phyloP scores from a whole-genome alignment of 2,329 filamentous ascomycete genomes.

The Venturia pyrina region DNA sequence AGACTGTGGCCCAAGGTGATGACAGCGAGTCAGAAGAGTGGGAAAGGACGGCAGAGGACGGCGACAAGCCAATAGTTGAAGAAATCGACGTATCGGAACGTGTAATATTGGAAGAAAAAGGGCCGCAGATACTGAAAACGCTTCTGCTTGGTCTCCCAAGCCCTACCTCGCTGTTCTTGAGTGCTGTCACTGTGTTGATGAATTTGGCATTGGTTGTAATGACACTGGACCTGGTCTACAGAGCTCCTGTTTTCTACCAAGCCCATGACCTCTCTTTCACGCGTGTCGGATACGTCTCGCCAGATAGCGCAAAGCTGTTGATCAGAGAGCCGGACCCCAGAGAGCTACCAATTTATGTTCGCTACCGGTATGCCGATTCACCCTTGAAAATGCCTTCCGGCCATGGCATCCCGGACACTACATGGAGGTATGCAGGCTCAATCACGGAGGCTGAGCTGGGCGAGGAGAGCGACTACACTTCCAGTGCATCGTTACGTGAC shows the following conservation, averaged over 20 bases:
- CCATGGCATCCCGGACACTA: conserved; percentile 39
- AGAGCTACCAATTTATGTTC: conserved; percentile 66
- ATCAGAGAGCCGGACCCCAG: conserved; percentile 71
- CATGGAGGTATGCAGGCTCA: conserved; percentile 58
- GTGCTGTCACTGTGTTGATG: conserved; percentile 57
- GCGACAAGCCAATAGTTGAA: conserved; percentile 18
- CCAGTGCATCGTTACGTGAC: conserved; percentile 55
- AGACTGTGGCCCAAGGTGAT: conserved; percentile 25
- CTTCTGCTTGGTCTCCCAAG: conserved; percentile 69
- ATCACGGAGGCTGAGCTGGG: conserved; percentile 47
- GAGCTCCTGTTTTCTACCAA: conserved; percentile 59
- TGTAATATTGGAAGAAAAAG: conserved; percentile 47
- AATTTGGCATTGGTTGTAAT: conserved; percentile 62
- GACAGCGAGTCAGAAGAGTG: conserved; percentile 20
- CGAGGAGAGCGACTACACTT: conserved; percentile 75
- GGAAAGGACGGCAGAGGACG: conserved; percentile 32
- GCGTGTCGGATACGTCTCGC: conserved; percentile 77
- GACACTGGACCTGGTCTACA: conserved; percentile 68
- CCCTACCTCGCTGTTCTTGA: conserved; percentile 55
- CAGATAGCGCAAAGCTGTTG: conserved; percentile 67
- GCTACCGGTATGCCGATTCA: conserved; percentile 38
- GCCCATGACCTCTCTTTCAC: conserved; percentile 73
- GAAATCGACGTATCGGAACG: conserved; percentile 54
- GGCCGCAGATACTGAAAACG: conserved; percentile 49
- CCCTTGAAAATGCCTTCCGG: conserved; percentile 42